These are phyloP conservation scores for Fusarium redolens DNA, from an alignment of 2,329 filamentous ascomycete species.

Conservation along the genomic window DNA sequence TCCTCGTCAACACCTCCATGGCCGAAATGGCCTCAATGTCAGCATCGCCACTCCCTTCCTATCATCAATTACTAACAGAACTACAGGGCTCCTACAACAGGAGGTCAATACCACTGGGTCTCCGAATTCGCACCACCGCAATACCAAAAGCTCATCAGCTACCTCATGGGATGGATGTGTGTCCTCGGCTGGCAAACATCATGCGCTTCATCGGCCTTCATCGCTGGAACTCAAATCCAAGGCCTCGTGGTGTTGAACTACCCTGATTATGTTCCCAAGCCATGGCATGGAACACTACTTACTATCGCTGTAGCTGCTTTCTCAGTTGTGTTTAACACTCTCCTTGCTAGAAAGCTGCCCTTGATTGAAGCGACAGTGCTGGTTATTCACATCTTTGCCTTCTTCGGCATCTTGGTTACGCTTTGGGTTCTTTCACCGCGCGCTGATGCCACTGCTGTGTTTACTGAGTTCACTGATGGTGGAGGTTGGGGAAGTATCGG, in stretches of 20 bases:
- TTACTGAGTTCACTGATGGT: slow-evolving; percentile 36
- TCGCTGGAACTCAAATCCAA: slow-evolving; percentile 58
- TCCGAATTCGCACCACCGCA: slow-evolving; percentile 62
- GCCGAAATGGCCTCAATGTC: slow-evolving; percentile 63
- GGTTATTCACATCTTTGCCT: slow-evolving; percentile 39
- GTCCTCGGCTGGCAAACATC: slow-evolving; percentile 59
- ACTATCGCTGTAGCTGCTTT: slow-evolving; percentile 27
- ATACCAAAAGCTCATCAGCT: slow-evolving; percentile 65
- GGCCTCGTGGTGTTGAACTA: slow-evolving; percentile 53
- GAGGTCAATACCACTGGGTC: slow-evolving; percentile 70
- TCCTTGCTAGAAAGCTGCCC: slow-evolving; percentile 27
- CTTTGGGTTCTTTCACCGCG: slow-evolving; percentile 38
- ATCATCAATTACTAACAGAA: not conserved
- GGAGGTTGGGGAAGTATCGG: slow-evolving; percentile 36
- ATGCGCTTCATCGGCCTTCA: slow-evolving; percentile 54
- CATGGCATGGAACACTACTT: slow-evolving; percentile 38
- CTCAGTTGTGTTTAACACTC: slow-evolving; percentile 34
- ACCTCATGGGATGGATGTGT: slow-evolving; percentile 60
- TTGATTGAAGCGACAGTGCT: slow-evolving; percentile 31
- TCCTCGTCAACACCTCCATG: slow-evolving; percentile 55
- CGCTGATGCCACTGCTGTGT: slow-evolving; percentile 29
- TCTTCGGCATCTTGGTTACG: slow-evolving; percentile 36
- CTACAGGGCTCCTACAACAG: slow-evolving; percentile 61
- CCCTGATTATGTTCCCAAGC: slow-evolving; percentile 18
- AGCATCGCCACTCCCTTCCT: not conserved